phyloP scores from a whole-genome alignment of 1,284 basidiomycete species.

The Pseudozyma flocculosa region DNA sequence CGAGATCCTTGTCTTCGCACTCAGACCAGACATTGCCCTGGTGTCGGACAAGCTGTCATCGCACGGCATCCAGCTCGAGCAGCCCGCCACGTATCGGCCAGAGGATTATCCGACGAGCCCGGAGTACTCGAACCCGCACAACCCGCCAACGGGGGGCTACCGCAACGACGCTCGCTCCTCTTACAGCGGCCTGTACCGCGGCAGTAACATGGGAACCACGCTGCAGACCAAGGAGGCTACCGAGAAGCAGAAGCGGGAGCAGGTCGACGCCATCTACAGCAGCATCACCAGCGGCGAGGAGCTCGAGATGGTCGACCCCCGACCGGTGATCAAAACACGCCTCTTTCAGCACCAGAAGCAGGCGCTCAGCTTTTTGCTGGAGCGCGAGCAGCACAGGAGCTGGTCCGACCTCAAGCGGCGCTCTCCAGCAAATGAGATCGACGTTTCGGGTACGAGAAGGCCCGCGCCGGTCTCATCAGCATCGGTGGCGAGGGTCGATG shows the following conservation, averaged over 20 bases:
- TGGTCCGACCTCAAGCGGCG: constrained; percentile 32
- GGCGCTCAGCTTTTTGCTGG: constrained; percentile 92
- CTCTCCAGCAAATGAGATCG: too few species aligned
- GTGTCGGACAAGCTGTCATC: constrained; percentile 74
- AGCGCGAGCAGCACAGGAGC: constrained; percentile 67
- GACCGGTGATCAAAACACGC: constrained; percentile 80
- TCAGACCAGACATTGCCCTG: constrained; percentile 81
- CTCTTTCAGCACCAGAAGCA: constrained; percentile 98
- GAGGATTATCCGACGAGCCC: constrained; percentile 67
- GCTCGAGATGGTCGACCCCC: constrained; percentile 73
- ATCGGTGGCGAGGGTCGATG: too few species aligned
- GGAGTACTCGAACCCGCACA: constrained; percentile 79
- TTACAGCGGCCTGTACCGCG: constrained; percentile 59
- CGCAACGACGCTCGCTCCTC: constrained; percentile 5
- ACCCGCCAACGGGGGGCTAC: constrained; percentile 19
- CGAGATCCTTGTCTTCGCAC: constrained; percentile 84
- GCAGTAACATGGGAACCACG: constrained; percentile 18
- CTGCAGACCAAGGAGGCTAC: constrained; percentile 38
- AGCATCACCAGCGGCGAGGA: constrained; percentile 83
- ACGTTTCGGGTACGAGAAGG: too few species aligned
- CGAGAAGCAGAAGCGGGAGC: constrained; percentile 85
- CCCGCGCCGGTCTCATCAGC: too few species aligned
- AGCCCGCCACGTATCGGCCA: constrained; percentile 68
- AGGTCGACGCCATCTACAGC: constrained; percentile 91
- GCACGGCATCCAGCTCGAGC: constrained; percentile 73